Base-by-base conservation (phyloP, 352 stramenopile species). In the Albugo laibachii region DNA sequence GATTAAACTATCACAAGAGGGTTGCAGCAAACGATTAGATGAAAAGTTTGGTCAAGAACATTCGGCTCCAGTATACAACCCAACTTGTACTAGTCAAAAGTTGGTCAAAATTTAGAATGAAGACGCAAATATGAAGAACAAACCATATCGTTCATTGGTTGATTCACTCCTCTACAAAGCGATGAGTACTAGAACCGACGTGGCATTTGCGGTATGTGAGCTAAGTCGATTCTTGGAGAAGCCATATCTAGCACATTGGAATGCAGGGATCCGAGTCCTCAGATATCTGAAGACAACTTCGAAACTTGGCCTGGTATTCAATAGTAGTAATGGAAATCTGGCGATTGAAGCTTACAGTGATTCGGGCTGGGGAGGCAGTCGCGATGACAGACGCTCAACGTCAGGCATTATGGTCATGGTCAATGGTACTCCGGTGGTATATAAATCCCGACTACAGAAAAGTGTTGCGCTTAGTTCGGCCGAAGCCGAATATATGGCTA, bases 21-120 rank as follows among this genome's bases (percentile, higher is more conserved):
- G 38, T 15, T 46, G 38, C 36, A 38, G 16, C 1, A 37, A 53
- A 34, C 20, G 21, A 20, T 35, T 47, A 14, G 53, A 52, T 42
- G 48, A 45, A 19, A 46, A 37, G 8, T 56, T 53, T 5, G 31
- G 35, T 11, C 48, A 56, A 19, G 45, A 34, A n/a, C 13, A 59
- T 19, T 46, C 49, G 0, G 53, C 54, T 42, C 45, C 54, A 1
- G 45, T 34, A 5, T 34, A 50, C 35, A 18, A 13, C 47, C 41
- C 15, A 45, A 24, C 38, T 24, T 24, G 38, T 8, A 19, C 38
- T 10, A 43, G 38, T 43, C 38, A 19, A 24, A 43, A 43, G 8
- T 8, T 43, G 38, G 8, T 8, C 3, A 24, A 43, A 8, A 43
- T 8, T 10, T 19, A 10, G 8, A 24, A 8, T 24, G 38, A 43